Evolutionary conservation across 2,329 filamentous ascomycete species (phyloP).

Genomic region (Setomelanomma holmii): DNA sequence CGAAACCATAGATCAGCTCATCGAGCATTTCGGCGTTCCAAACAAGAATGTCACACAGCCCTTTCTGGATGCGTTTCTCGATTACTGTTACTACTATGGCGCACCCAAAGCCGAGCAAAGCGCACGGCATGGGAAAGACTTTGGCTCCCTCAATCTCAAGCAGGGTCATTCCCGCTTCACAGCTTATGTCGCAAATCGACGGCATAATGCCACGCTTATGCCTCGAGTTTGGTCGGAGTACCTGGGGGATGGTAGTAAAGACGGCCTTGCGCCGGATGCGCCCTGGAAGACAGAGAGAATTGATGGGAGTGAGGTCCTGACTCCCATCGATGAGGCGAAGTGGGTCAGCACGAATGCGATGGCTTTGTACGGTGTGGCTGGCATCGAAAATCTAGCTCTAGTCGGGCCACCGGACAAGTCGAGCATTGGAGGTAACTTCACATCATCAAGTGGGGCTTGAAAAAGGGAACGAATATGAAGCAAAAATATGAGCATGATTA

Average conservation of each 20-base stretch:
- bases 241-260: constrained; percentile 48
- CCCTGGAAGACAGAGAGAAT: constrained; percentile 52
- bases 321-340: constrained; percentile 61
- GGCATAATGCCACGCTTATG: constrained; percentile 57
- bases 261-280: constrained; percentile 52
- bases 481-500: no score
- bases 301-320: constrained; percentile 54
- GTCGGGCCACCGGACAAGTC: constrained; percentile 31
- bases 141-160: constrained; percentile 55
- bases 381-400: constrained; percentile 62
- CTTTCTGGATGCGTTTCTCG: constrained; percentile 64
- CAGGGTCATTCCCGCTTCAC: constrained; percentile 67
- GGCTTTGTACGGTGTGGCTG: constrained; percentile 64
- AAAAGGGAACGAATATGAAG: neutral
- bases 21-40: constrained; percentile 53
- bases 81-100: constrained; percentile 67
- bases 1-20: constrained; percentile 64
- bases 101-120: constrained; percentile 59
- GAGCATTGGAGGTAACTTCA: constrained; percentile 19
- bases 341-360: constrained; percentile 66
- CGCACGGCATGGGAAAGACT: constrained; percentile 60
- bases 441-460: neutral
- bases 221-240: constrained; percentile 64
- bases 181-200: constrained; percentile 59
- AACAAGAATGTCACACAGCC: constrained; percentile 54